A percentile compares a stretch with the other conserved stretches of the same genome.
phyloP scores from a whole-genome alignment of 257 asterid genomes.

The Solanum raphanifolium region DNA sequence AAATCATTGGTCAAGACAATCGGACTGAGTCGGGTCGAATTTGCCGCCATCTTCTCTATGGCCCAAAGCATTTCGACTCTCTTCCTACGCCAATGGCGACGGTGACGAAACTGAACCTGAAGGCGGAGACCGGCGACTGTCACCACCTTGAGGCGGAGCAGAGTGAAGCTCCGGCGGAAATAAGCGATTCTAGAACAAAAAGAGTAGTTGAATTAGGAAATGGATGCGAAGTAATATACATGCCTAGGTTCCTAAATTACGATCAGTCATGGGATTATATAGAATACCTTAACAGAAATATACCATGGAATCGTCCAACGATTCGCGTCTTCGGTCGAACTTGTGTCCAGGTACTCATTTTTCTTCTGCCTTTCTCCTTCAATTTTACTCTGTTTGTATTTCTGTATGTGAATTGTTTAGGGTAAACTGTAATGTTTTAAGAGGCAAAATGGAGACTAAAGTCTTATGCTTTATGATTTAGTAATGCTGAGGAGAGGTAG shows the following conservation, averaged over 20 bases:
- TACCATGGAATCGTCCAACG: conserved; percentile 93
- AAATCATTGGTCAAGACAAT: not conserved
- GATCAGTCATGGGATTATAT: conserved; percentile 61
- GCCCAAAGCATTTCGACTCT: not conserved
- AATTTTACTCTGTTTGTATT: not conserved
- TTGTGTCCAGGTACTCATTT: conserved; percentile 50
- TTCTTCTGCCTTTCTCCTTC: not conserved
- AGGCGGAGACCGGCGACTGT: not conserved
- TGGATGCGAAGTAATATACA: conserved; percentile 54
- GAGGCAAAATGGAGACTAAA: not conserved
- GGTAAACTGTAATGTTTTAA: not conserved
- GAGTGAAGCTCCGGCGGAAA: not conserved
- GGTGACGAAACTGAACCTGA: not conserved
- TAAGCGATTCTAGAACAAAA: not conserved
- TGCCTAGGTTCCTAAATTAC: conserved; percentile 46
- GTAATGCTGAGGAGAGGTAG: not conserved
- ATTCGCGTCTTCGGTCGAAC: conserved; percentile 69
- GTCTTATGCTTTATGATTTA: not conserved
- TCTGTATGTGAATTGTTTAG: not conserved
- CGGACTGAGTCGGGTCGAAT: not conserved
- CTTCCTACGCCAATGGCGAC: not conserved
- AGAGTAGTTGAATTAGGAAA: conserved; percentile 45
- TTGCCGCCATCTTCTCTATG: not conserved
- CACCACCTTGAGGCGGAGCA: not conserved
- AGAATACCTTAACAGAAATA: conserved; percentile 64